Evolutionary conservation across 441 rosid species (phyloP).

Genomic region (Hypseocharis bilobata): DNA sequence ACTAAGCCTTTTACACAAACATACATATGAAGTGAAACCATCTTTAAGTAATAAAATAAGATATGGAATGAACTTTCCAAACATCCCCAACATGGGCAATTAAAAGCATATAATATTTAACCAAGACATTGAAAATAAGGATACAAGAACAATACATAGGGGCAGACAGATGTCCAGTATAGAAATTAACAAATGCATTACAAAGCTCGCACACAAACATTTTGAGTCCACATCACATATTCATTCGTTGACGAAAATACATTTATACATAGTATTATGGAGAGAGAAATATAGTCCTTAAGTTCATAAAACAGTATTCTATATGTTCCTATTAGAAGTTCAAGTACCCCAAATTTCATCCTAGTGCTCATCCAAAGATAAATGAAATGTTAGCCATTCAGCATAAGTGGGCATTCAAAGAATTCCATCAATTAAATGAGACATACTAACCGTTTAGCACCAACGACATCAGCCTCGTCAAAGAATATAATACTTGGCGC

Average conservation of each 20-base stretch:
- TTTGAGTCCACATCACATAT: too few relatives aligned
- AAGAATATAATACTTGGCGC: conserved; percentile 90
- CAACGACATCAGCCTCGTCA: conserved; percentile 85
- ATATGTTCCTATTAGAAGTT: background rate
- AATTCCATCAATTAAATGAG: background rate
- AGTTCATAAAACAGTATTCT: background rate
- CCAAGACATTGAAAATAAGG: too few relatives aligned
- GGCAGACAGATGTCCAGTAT: too few relatives aligned
- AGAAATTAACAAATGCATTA: too few relatives aligned
- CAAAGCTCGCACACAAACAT: too few relatives aligned
- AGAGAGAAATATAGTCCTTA: background rate
- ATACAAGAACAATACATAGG: background rate
- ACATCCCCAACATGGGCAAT: too few relatives aligned
- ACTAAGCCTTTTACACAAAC: too few relatives aligned
- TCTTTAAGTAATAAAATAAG: too few relatives aligned
- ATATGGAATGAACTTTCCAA: too few relatives aligned
- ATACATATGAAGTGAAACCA: background rate
- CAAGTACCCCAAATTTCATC: background rate
- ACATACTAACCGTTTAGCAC: conserved; percentile 56
- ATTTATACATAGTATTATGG: too few relatives aligned
- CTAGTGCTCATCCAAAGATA: background rate
- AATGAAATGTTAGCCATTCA: background rate
- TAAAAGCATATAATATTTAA: too few relatives aligned
- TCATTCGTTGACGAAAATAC: too few relatives aligned
- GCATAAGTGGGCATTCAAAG: background rate